Percentiles rank a stretch among this genome's conserved stretches.
Conservation (phyloP, 1,139 yeast genomes). For the Eremothecium sinecaudum region DNA sequence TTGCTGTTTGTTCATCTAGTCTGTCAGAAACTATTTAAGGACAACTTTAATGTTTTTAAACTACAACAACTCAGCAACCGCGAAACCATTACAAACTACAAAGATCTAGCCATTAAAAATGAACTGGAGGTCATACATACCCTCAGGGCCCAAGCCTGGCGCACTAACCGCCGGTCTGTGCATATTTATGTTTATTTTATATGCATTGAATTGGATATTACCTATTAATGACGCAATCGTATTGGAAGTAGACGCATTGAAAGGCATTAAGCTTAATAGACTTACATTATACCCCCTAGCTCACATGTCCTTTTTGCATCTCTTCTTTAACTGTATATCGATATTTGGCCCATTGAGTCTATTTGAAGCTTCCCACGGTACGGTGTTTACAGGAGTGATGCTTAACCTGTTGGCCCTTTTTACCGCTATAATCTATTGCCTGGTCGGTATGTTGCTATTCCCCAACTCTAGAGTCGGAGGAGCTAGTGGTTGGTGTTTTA, state of each 20-base stretch:
- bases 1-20: too few relatives aligned
- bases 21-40: too few relatives aligned
- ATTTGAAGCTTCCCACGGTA: constrained; percentile 72
- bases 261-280: constrained; percentile 48
- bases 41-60: too few relatives aligned
- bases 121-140: constrained; percentile 12
- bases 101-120: too few relatives aligned
- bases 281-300: constrained; percentile 69
- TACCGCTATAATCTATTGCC: constrained; percentile 59
- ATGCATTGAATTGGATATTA: constrained; percentile 31
- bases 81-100: too few relatives aligned
- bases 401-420: constrained; percentile 62
- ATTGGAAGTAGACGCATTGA: constrained; percentile 50
- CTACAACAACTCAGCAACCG: too few relatives aligned
- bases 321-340: constrained; percentile 53
- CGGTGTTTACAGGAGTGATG: constrained; percentile 78
- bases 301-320: constrained; percentile 54
- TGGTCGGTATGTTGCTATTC: constrained; percentile 45
- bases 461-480: constrained; percentile 55
- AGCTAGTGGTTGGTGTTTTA: constrained; percentile 66
- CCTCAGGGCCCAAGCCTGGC: constrained; percentile 38
- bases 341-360: constrained; percentile 53
- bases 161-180: constrained; percentile 60
- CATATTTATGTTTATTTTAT: constrained; percentile 42
- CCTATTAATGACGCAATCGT: constrained; percentile 33